Conservation (phyloP, 2,329 filamentous ascomycete species). For the Trichoderma semiorbis region DNA sequence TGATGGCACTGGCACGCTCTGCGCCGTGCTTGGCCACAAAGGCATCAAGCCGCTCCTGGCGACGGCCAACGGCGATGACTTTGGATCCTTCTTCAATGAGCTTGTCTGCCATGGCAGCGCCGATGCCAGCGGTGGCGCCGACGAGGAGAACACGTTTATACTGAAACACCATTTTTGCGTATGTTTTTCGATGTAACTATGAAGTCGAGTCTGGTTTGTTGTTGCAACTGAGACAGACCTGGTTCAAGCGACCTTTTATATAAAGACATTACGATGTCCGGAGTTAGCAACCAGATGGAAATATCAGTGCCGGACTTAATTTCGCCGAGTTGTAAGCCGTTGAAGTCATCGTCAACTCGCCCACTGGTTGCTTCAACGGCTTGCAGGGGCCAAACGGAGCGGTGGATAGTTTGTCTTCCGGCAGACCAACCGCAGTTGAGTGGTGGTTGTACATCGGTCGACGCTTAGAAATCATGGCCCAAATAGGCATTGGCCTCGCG, state of each 20-base stretch:
- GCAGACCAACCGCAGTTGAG: neutral
- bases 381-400: neutral
- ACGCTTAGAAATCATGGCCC: neutral
- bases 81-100: conserved; percentile 40
- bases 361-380: neutral
- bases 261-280: neutral
- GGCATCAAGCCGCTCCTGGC: conserved; percentile 46
- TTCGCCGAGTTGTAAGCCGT: neutral
- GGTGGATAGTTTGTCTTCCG: neutral
- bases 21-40: conserved; percentile 44
- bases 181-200: neutral
- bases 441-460: neutral
- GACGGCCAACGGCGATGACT: conserved; percentile 46
- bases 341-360: neutral
- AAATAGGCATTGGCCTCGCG: neutral
- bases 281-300: neutral
- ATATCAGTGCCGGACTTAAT: neutral
- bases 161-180: conserved; percentile 44
- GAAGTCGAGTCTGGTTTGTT: neutral
- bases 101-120: conserved; percentile 30
- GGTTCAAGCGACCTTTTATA: neutral
- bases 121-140: conserved; percentile 26
- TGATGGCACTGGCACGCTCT: conserved; percentile 37
- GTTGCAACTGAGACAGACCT: neutral
- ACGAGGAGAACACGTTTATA: conserved; percentile 55